These are phyloP conservation scores for Arabidopsis suecica DNA, from an alignment of 345 rosid genomes.

Conservation along the genomic window DNA sequence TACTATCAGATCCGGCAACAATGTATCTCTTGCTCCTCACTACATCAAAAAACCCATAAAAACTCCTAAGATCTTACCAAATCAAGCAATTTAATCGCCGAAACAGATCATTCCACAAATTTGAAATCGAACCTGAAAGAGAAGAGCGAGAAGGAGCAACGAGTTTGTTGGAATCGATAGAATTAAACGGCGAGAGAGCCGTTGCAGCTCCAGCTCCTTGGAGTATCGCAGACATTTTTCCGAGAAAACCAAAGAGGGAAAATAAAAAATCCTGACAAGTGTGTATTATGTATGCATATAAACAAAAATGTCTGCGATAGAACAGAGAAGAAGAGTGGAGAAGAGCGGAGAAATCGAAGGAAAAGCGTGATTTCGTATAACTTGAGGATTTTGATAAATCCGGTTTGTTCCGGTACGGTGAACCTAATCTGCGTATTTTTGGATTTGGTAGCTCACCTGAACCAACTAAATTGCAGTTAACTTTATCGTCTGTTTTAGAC, in stretches of 20 bases:
- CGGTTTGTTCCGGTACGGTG: neutral
- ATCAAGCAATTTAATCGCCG: neutral
- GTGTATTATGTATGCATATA: neutral
- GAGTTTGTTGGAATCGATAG: slow-evolving; percentile 55
- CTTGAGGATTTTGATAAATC: neutral
- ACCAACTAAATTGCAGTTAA: neutral
- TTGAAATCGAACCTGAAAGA: slow-evolving; percentile 51
- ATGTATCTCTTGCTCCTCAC: slow-evolving; percentile 54
- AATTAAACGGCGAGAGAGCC: slow-evolving; percentile 52
- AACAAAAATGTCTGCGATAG: neutral
- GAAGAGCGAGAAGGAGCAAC: slow-evolving; percentile 46
- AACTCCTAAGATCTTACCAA: neutral
- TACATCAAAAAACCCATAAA: slow-evolving; percentile 32
- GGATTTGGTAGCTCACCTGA: neutral
- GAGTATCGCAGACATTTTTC: slow-evolving; percentile 65
- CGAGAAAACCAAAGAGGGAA: slow-evolving; percentile 4
- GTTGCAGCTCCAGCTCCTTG: slow-evolving; percentile 58
- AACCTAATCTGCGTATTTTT: neutral
- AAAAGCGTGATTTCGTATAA: neutral
- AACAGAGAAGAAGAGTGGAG: neutral
- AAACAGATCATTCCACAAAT: neutral
- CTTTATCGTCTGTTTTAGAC: neutral
- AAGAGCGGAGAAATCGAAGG: slow-evolving; percentile 30
- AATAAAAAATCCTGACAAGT: neutral
- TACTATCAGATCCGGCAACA: slow-evolving; percentile 66